phyloP scores from a whole-genome alignment of 2,329 filamentous ascomycete genomes.

The Zarea fungicola region DNA sequence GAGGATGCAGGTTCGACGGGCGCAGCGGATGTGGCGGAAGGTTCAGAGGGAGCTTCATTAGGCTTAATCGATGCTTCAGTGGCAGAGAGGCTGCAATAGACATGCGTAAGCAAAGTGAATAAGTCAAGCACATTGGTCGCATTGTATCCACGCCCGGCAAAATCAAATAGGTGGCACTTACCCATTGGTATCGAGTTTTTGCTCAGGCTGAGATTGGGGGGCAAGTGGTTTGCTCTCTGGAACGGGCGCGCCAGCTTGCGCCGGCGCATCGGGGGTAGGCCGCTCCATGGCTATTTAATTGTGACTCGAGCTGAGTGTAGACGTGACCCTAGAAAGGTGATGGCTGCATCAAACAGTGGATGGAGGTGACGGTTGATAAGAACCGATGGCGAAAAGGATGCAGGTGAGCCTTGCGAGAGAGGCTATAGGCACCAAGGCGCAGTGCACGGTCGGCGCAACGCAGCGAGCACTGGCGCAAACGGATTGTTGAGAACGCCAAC shows the following conservation, averaged over 20 bases:
- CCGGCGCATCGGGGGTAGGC: slow-evolving; percentile 36
- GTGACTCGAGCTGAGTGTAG: slow-evolving; percentile 27
- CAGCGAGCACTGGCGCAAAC: slow-evolving; percentile 8
- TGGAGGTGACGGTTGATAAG: neutral
- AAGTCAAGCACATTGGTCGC: neutral
- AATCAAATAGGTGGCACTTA: slow-evolving; percentile 6
- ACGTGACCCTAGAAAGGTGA: slow-evolving; percentile 24
- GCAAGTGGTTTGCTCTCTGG: slow-evolving; percentile 36
- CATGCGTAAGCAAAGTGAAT: neutral
- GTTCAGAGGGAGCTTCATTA: neutral
- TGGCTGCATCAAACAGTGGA: slow-evolving; percentile 32
- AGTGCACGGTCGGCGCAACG: slow-evolving; percentile 1
- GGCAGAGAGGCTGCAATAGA: neutral
- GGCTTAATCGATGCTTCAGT: neutral
- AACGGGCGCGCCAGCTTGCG: slow-evolving; percentile 29
- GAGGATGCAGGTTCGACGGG: slow-evolving; percentile 6
- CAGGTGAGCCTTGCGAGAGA: neutral
- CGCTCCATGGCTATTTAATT: slow-evolving; percentile 51
- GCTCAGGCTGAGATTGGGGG: slow-evolving; percentile 16
- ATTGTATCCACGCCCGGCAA: neutral
- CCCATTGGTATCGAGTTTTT: slow-evolving; percentile 21
- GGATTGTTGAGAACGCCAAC: slow-evolving; percentile 5
- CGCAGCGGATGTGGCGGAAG: slow-evolving; percentile 5
- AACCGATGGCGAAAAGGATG: neutral
- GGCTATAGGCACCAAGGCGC: neutral